Base-by-base conservation (phyloP, 1,284 basidiomycete species). In the Nidula niveotomentosa region DNA sequence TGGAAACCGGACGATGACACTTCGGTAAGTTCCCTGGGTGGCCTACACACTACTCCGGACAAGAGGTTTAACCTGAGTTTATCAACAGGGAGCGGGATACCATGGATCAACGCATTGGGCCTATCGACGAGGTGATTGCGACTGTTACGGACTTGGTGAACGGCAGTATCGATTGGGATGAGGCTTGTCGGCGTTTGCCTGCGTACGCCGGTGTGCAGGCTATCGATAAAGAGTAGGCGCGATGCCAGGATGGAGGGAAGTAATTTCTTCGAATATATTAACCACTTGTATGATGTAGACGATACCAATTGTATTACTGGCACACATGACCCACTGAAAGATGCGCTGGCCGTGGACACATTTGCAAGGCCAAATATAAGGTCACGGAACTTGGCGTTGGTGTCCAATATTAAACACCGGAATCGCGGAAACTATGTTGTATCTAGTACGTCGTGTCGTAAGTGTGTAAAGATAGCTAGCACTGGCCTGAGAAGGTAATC, bases 131-230 rank as follows among this genome's bases (percentile, higher is more conserved):
- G 53, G 96, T 98, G 54, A 88, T 98, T 64, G 77, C 77, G 50
- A 85, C 91, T 51, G 88, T 98, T 59, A 84, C 81, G 50, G 87
- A 89, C 45, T 81, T 96, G 53, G 88, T 91, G 35, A 76, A 87
- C 62, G 93, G 91, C 46, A 78, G 69, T 13, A 78, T 92, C 53
- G 81, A 85, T 60, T 98, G 96, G 96, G 69, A 78, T 12, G 86
- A 85, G 60, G 96, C 94, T 3, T 88, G 85, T 69, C 68, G 76
- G 63, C 76, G 83, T 54, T 75, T 98, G 65, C 84, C 90, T 36
- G 83, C 79, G 17, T 98, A 98, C 74, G 91, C 91, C 65, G 95
- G 95, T 53, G 90, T 93, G 54, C 96, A 98, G 75, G 94, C 90
- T 23, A 77, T 94, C 10, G 76, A 79, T 55, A 76, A 70, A 60